Evolutionary conservation across 2,329 filamentous ascomycete genomes (phyloP), one percentile per base, ranked within the genome.

Genomic region (Xylariaceae sp.): DNA sequence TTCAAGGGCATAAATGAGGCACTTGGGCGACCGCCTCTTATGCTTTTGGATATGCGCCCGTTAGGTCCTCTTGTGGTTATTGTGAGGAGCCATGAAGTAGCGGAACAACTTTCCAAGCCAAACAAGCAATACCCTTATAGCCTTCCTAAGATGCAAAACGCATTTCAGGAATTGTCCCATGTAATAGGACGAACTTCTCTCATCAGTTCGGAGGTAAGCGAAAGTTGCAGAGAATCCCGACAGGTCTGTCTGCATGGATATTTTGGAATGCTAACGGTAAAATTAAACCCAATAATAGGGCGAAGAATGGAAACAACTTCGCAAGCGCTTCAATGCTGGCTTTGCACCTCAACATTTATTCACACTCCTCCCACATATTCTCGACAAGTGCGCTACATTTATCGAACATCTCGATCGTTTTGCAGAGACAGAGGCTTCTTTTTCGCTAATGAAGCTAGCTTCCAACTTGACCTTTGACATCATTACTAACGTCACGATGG

Each of bases 291-390:
- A n/a, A n/a, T n/a, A n/a, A 23, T 21, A 44, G 46, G 37, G 44
- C 8, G 46, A 49, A 22, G 32, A 47, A 6, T 52, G 49, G 49
- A 52, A 65, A 46, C 41, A 45, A 1, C 37, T 59, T 3, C 61
- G 67, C n/a, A 66, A 57, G 42, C 54, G 58, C 20, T 65, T 65
- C 50, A 69, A 67, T 48, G 62, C 64, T 2, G 67, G 66, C 0
- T 70, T 69, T 40, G 63, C 66, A 2, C 63, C 62, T 2, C 63
- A 65, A 44, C 63, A 69, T 27, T 57, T 70, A 22, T 61, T 67
- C 45, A 63, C 56, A 8, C 54, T 69, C 2, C 49, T 70, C 37
- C 66, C 65, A 0, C 49, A 54, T 22, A 66, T 70, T 35, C 36
- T 69, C 5, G 64, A 68, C 19, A 69, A 69, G 49, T 59, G 59